Evolutionary conservation across 2,329 filamentous ascomycete genomes (phyloP).

Genomic region (Drechslerella coelobrocha): DNA sequence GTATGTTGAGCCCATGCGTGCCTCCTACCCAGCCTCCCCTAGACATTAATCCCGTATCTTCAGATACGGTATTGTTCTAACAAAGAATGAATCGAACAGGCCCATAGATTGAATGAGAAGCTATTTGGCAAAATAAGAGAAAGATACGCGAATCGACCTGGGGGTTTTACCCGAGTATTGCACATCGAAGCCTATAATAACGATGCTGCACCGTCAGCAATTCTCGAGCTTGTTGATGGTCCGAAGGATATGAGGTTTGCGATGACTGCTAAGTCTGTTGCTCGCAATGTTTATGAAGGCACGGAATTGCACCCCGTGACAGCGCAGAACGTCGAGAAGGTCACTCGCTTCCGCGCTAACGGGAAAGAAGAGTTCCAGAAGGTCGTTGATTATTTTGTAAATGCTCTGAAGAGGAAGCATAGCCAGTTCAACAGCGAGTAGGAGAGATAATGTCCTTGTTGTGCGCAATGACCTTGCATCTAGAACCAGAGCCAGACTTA

Average conservation of each 20-base stretch:
- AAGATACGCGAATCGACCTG: conserved; percentile 79
- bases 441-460: background rate
- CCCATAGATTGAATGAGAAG: conserved; percentile 72
- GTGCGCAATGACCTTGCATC: background rate
- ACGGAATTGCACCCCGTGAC: conserved; percentile 74
- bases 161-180: conserved; percentile 93
- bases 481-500: background rate
- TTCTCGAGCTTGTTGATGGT: conserved; percentile 93
- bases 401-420: conserved; percentile 26
- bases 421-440: conserved; percentile 56
- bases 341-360: conserved; percentile 74
- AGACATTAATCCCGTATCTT: no score
- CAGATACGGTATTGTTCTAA: background rate
- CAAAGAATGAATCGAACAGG: conserved; percentile 6
- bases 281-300: conserved; percentile 67
- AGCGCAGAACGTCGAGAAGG: conserved; percentile 78
- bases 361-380: conserved; percentile 73
- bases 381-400: conserved; percentile 62
- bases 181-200: conserved; percentile 86
- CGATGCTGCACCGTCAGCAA: conserved; percentile 87
- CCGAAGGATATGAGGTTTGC: conserved; percentile 93
- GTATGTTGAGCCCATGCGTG: conserved; percentile 65
- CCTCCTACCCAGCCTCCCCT: background rate
- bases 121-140: conserved; percentile 82
- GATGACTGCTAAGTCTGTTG: conserved; percentile 85